A percentile compares a stretch with the other conserved stretches of the same genome.
Conservation (phyloP, 176 grass and related monocot genomes). For the Puya raimondii region DNA sequence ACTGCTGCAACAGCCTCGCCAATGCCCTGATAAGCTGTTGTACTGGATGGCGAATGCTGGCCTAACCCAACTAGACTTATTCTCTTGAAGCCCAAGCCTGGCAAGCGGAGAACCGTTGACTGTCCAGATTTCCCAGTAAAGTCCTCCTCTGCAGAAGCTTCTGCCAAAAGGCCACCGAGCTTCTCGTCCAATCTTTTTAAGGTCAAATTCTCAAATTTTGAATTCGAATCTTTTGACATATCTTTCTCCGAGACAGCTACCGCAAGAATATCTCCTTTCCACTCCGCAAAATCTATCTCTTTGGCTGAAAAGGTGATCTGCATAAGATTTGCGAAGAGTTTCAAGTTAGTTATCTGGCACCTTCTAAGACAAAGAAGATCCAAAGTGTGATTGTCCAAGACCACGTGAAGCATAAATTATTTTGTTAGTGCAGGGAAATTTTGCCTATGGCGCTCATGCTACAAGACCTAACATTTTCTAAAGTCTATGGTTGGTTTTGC, state of each 20-base stretch:
- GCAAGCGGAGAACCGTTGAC: constrained; percentile 61
- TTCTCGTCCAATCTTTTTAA: constrained; percentile 65
- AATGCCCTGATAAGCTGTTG: constrained; percentile 39
- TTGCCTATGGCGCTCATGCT: no score
- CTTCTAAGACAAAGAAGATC: background rate
- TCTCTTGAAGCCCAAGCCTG: constrained; percentile 77
- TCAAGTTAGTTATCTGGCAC: background rate
- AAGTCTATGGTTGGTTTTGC: background rate
- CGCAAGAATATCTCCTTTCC: constrained; percentile 80
- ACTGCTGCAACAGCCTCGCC: constrained; percentile 61
- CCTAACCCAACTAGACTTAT: constrained; percentile 69
- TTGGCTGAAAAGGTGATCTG: constrained; percentile 65
- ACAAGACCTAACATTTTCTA: background rate
- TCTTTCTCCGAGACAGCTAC: constrained; percentile 87
- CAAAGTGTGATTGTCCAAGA: background rate
- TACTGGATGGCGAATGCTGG: constrained; percentile 38
- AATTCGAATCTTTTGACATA: constrained; percentile 56
- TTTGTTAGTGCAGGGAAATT: no score
- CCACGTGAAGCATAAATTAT: no score
- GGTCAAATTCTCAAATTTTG: constrained; percentile 69
- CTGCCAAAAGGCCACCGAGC: constrained; percentile 57
- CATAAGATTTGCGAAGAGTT: constrained; percentile 1
- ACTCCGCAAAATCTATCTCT: constrained; percentile 64
- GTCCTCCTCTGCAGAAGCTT: constrained; percentile 73
- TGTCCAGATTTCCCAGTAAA: constrained; percentile 82